Base-by-base conservation (phyloP, 495 filamentous ascomycete species). In the Lentithecium fluviatile region DNA sequence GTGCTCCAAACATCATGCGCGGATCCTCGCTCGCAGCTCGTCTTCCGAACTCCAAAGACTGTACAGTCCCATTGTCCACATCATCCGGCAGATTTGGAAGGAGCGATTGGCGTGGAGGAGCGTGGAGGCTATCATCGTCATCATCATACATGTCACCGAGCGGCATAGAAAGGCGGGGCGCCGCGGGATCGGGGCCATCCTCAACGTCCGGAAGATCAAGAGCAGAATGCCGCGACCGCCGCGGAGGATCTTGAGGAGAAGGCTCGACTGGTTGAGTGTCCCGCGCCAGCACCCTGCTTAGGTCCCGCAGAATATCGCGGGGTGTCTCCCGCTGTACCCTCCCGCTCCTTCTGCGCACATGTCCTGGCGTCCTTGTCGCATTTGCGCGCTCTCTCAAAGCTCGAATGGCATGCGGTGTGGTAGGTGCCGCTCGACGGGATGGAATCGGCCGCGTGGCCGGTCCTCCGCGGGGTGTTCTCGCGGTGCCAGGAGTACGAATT, bases 241-340 rank as follows among this genome's bases (percentile, higher is more conserved):
- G 12, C 52, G 65, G 51, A 59, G 69, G 26, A 64, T 38, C 72
- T 62, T 77, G 72, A 0, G 86, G 84, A 6, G 88, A 88, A 2
- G 82, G 84, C 17, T 79, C 76, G 17, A 87, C 81, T 7, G 77
- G 76, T 57, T 80, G 69, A 0, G 85, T 82, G 2, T 73, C 78
- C 0, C 79, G 81, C 2, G 88, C 88, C 21, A 94, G 74, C 21
- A 81, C 78, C 56, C 77, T 82, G 52, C 87, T 85, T 10, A 94
- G 76, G 52, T 84, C 82, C 25, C 83, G 79, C 26, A 93, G 69
- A 20, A 84, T 76, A 69, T 91, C 85, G 53, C 88, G 83, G 6
- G 88, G 88, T 6, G 89, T 90, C 71, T 91, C 88, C 45, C 88
- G 81, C 67, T 87, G 84, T 59, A 86, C 76, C 40, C 84, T 79